phyloP scores from a whole-genome alignment of 805 yeast genomes.

The Wickerhamomyces silvicola region DNA sequence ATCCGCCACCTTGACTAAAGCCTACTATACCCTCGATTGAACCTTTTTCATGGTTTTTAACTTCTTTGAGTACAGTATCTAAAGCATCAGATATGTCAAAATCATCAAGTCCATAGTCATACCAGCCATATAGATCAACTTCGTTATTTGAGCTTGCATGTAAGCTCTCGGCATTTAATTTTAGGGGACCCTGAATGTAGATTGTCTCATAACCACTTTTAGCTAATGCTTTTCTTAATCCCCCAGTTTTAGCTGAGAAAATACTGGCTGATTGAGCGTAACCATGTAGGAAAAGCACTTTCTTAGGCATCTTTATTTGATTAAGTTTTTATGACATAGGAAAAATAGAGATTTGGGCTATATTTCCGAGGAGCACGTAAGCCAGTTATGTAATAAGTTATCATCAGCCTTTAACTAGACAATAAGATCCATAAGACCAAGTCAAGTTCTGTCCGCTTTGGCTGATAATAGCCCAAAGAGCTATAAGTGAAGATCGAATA shows the following conservation, averaged over 20 bases:
- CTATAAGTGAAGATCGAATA: no score
- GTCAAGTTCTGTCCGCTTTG: no score
- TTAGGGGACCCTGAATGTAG: conserved; percentile 70
- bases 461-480: no score
- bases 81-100: conserved; percentile 31
- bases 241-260: conserved; percentile 81
- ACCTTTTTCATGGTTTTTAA: conserved; percentile 41
- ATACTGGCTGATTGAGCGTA: conserved; percentile 76
- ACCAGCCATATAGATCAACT: conserved; percentile 57
- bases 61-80: conserved; percentile 33
- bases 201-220: conserved; percentile 56
- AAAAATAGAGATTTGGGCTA: no score
- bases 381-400: no score
- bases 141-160: conserved; percentile 43
- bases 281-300: conserved; percentile 83
- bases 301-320: conserved; percentile 27
- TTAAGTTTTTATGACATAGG: no score
- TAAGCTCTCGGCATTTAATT: conserved; percentile 56
- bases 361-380: no score
- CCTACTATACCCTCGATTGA: conserved; percentile 85
- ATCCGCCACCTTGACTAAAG: conserved; percentile 90
- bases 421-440: no score
- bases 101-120: conserved; percentile 38
- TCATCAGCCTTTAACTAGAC: no score
- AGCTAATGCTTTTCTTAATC: conserved; percentile 65